A percentile compares a stretch with the other conserved stretches of the same genome.
Evolutionary conservation across 2,329 filamentous ascomycete genomes (phyloP).

Genomic region (Colletotrichum caudatum): DNA sequence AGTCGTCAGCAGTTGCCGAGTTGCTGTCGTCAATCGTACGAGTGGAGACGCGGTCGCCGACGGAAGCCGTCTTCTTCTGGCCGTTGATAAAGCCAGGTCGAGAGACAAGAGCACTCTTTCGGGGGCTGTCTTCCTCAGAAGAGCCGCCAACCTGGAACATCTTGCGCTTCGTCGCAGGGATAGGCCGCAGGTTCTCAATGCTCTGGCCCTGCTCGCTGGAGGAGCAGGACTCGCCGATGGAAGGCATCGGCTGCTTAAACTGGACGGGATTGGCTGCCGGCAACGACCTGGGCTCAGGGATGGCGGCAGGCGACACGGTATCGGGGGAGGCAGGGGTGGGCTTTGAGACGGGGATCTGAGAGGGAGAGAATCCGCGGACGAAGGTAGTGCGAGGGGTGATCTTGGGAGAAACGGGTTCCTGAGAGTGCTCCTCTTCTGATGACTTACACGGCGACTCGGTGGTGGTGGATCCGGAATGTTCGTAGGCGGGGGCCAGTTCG

Average conservation of each 20-base stretch:
- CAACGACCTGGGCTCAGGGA: conserved; percentile 69
- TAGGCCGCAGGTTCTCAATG: conserved; percentile 57
- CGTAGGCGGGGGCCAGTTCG: conserved; percentile 48
- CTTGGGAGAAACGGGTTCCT: conserved; percentile 54
- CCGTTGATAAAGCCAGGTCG: conserved; percentile 56
- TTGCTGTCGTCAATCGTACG: conserved; percentile 72
- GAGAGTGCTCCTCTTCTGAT: conserved; percentile 67
- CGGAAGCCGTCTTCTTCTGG: conserved; percentile 83
- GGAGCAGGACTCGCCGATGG: conserved; percentile 84
- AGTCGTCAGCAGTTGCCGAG: conserved; percentile 62
- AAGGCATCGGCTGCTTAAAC: conserved; percentile 72
- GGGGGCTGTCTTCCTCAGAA: conserved; percentile 84
- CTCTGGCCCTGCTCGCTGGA: conserved; percentile 70
- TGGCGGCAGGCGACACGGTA: conserved; percentile 64
- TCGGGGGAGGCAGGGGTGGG: conserved; percentile 63
- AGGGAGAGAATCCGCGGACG: conserved; percentile 87
- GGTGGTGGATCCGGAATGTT: conserved; percentile 59
- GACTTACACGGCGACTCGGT: conserved; percentile 67
- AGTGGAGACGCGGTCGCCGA: conserved; percentile 80
- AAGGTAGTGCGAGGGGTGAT: conserved; percentile 72
- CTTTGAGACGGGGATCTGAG: conserved; percentile 68
- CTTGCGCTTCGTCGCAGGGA: conserved; percentile 50
- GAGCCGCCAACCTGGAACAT: conserved; percentile 68
- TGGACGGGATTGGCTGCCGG: conserved; percentile 75
- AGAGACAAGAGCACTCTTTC: conserved; percentile 66